These are phyloP conservation scores for Pleurotus tuoliensis DNA, from an alignment of 768 basidiomycete genomes.

Conservation along the genomic window DNA sequence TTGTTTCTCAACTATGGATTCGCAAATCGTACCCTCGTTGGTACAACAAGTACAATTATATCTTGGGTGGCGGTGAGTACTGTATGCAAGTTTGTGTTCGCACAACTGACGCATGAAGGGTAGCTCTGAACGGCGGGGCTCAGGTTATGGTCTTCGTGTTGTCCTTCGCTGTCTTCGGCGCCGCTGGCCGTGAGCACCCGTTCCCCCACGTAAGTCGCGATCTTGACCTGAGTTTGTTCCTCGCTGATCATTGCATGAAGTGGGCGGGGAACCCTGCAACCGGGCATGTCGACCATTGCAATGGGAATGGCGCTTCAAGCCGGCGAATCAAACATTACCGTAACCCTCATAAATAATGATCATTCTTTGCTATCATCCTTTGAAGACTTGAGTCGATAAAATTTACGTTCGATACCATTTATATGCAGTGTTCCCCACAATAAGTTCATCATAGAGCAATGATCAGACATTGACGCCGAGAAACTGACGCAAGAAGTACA, in stretches of 20 bases:
- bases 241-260: constrained; percentile 14
- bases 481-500: too few species aligned
- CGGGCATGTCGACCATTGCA: constrained; percentile 57
- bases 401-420: too few species aligned
- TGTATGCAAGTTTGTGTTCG: neutral
- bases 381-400: neutral
- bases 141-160: constrained; percentile 63
- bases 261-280: constrained; percentile 53
- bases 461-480: too few species aligned
- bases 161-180: constrained; percentile 64
- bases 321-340: neutral
- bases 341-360: neutral
- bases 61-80: constrained; percentile 43
- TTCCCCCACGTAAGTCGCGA: constrained; percentile 39
- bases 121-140: constrained; percentile 58
- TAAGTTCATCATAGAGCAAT: too few species aligned
- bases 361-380: neutral
- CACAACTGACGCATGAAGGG: neutral
- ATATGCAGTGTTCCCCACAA: too few species aligned
- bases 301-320: constrained; percentile 49
- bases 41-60: constrained; percentile 67
- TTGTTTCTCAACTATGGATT: constrained; percentile 60
- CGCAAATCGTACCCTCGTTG: constrained; percentile 56
- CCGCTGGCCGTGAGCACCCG: constrained; percentile 41
- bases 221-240: neutral